These are phyloP conservation scores for Fusarium nanum DNA, from an alignment of 2,329 filamentous ascomycete genomes.

Conservation along the genomic window DNA sequence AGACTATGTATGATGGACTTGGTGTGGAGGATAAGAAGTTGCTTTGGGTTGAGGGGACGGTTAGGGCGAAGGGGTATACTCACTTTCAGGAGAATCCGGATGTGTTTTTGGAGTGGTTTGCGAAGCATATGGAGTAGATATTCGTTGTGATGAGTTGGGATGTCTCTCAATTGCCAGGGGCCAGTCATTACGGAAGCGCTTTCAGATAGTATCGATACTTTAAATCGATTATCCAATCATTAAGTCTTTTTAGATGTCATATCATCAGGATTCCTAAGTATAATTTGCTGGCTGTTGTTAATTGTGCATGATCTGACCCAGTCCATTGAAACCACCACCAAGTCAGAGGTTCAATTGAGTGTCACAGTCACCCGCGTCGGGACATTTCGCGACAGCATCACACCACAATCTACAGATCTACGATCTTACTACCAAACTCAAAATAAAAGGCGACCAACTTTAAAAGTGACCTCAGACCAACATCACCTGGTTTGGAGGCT, in stretches of 20 bases:
- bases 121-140: not conserved
- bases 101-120: conserved; percentile 2
- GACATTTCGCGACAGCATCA: not conserved
- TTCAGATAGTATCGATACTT: no score
- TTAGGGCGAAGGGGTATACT: not conserved
- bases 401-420: not conserved
- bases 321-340: no score
- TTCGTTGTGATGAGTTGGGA: not conserved
- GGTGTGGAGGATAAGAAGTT: not conserved
- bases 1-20: not conserved
- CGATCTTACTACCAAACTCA: not conserved
- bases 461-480: not conserved
- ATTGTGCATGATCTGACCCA: no score
- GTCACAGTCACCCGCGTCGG: not conserved
- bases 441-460: not conserved
- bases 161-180: no score
- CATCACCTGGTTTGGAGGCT: not conserved
- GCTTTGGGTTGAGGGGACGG: not conserved
- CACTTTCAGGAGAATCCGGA: not conserved
- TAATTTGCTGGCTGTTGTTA: no score
- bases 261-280: no score
- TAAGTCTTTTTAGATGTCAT: no score
- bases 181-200: no score
- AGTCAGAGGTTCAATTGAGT: not conserved
- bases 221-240: no score